Base-by-base conservation (phyloP, 1,284 basidiomycete species). In the Quambalaria eucalypti region DNA sequence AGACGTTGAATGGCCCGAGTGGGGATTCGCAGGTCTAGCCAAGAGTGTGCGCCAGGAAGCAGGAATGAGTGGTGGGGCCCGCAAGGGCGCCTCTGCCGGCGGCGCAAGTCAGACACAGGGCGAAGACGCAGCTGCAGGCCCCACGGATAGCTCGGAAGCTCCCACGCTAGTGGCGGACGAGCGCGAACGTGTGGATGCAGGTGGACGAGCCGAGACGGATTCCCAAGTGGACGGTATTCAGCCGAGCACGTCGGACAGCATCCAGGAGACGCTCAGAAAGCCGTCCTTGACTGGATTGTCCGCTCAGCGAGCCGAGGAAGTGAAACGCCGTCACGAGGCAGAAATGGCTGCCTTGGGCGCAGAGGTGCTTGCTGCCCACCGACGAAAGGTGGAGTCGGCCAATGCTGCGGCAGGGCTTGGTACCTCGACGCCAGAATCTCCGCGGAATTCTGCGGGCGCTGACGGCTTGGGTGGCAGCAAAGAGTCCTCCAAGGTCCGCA, bases 11-110 rank as follows among this genome's bases (percentile, higher is more conserved):
- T 59, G 56, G 16, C 59, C 52, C 40, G 62, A 70, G 40, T 72
- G 69, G 68, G 71, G 71, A 33, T 74, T 71, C 52, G 71, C 69
- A 23, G 71, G 66, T 28, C 59, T 74, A 4, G 71, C 69, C 14
- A 54, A 57, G 21, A 12, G 62, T 66, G 31, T 58, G 59, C 1
- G 56, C 60, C 0, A 58, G 65, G 60, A 50, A 60, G n/a, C n/a
- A n/a, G n/a, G n/a, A n/a, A n/a, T n/a, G n/a, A n/a, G n/a, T n/a
- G n/a, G n/a, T n/a, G n/a, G n/a, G n/a, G n/a, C n/a, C n/a, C n/a
- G n/a, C n/a, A n/a, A n/a, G n/a, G n/a, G n/a, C n/a, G n/a, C n/a
- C n/a, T n/a, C n/a, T n/a, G n/a, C n/a, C n/a, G n/a, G n/a, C n/a
- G n/a, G n/a, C n/a, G n/a, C n/a, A n/a, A n/a, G n/a, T n/a, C n/a